Base-by-base conservation (phyloP, 805 yeast species). In the Candida fluviatilis region DNA sequence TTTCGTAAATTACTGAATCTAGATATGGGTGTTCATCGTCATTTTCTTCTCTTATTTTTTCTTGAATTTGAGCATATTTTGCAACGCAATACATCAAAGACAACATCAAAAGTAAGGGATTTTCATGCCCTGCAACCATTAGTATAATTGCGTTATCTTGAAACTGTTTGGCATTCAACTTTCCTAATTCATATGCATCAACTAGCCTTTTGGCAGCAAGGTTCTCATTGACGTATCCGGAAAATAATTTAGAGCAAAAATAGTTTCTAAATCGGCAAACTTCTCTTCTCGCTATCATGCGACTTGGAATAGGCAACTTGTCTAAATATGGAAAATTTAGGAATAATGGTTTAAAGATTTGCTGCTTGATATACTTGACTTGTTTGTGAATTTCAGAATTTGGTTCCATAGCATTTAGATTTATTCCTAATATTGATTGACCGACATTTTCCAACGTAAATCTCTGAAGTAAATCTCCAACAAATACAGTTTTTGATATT, bases 61-160 rank as follows among this genome's bases (percentile, higher is more conserved):
- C 23, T 42, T 74, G 79, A 5, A 62, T 39, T 1, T 45, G 35
- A 1, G 55, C 56, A 45, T 68, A 37, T 41, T 76, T 77, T 1
- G 73, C 75, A 18, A 78, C 46, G 11, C 73, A 44, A 40, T 68
- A 77, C 1, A 78, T 45, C 4, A 71, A 48, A 0, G 80, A 72
- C 1, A 73, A 64, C 42, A 77, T 47, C 8, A 77, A 53, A 17
- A 78, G 49, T 42, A 76, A 78, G 0, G 84, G 84, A 43, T 78
- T 78, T 46, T 78, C 84, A 52, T 78, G 84, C 0, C 83, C 84
- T 0, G 84, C 84, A 32, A 78, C 73, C 48, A 78, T 53, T 3
- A 76, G 59, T 13, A 78, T 77, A 6, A 76, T 70, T 13, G 75
- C 62, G 51, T 78, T 78, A 48, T 78, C 83, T 2, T 62, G 54